Base-by-base conservation (phyloP, 805 yeast genomes). In the Isabelozyma heimii region DNA sequence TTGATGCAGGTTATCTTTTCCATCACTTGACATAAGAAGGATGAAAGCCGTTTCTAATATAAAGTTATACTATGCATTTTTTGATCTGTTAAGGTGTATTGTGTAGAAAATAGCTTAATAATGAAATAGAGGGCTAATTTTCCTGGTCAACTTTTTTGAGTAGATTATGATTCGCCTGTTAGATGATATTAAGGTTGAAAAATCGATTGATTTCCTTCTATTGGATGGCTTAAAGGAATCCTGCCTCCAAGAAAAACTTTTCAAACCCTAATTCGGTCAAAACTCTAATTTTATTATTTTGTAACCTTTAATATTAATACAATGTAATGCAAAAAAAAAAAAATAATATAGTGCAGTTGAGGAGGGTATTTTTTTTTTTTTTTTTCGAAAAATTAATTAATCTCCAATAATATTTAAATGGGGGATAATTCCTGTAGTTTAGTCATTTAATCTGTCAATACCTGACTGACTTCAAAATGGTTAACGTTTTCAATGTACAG, bases 401-500 rank as follows among this genome's bases (percentile, higher is more conserved):
- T 30, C n/a, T 30, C 35, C 10, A 9, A 9, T 30, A 10, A 13
- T 30, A 30, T 30, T 30, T 30, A 30, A 30, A 13, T 2, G 35
- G 35, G n/a, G n/a, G 10, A 9, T 10, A 9, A 30, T 30, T 13
- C 35, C n/a, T 13, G 8, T 13, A 10, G n/a, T 30, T 30, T 30
- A 9, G 35, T 8, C 8, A 30, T 6, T 30, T 30, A 9, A 9
- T 30, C 35, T 30, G 35, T 37, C 16, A 14, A 13, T 37, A n/a
- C 40, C 40, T 15, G 17, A 3, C 40, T 37, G 15, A 37, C 40
- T 37, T 37, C 17, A 59, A 61, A 28, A 76, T 77, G 82, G 80
- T 67, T 27, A 58, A 75, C 66, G 85, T 84, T 26, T 85, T 85
- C 66, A 80, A 83, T 59, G 83, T 80, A 41, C 82, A 81, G 58